Base-by-base conservation (phyloP, 2,329 filamentous ascomycete species). In the Paraphaeosphaeria minitans region DNA sequence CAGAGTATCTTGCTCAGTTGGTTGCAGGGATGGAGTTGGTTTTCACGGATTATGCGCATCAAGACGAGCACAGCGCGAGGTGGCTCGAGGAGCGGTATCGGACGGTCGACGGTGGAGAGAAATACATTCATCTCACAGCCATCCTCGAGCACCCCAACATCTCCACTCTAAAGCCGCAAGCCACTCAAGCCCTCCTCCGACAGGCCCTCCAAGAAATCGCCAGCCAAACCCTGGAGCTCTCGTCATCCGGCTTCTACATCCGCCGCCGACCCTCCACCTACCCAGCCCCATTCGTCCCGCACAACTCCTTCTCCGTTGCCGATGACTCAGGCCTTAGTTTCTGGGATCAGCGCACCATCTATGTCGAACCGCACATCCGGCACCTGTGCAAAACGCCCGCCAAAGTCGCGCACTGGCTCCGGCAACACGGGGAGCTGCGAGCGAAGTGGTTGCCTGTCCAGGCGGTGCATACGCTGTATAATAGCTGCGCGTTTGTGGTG, bases 311-410 rank as follows among this genome's bases (percentile, higher is more conserved):
- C 54, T 50, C 59, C 8, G 52, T 67, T 3, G 60, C 64, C 21
- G 61, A 74, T 53, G 71, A 74, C 50, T 59, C 72, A 24, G 73
- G 71, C 8, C 52, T 75, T 22, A 63, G 56, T 37, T 76, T 73
- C 58, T 77, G 74, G 74, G 72, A 76, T 39, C 64, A 74, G 55
- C 72, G 72, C 4, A 75, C 73, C 19, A 71, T 77, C 42, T 77
- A 77, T 43, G 70, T 77, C 29, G 74, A 77, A 50, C 73, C 74
- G n/a, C 74, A 75, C 54, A 48, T 67, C 9, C 69, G 68, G 29
- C 66, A 66, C 35, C 60, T 75, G 8, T 74, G 69, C 51, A 68
- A 70, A 42, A 71, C 64, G 33, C 73, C 71, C 1, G 71, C 71
- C 2, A 70, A 61, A 46, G 63, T 76, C 2, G 68, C 73, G 31